Base-by-base conservation (phyloP, 495 filamentous ascomycete species). In the Staphylotrichum longicolle region DNA sequence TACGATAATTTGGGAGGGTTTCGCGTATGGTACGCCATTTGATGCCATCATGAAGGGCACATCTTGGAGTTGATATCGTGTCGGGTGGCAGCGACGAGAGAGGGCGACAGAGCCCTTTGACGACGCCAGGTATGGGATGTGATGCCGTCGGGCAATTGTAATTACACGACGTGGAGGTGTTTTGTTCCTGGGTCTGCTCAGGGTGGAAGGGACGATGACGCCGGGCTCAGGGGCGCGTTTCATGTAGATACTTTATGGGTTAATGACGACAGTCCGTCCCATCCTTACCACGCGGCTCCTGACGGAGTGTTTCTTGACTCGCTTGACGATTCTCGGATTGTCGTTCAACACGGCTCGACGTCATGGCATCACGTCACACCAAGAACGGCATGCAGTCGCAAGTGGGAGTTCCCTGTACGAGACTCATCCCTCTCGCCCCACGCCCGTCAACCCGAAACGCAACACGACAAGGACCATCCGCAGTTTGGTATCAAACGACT, bases 171-270 rank as follows among this genome's bases (percentile, higher is more conserved):
- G 56, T 42, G 42, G 55, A 3, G 5, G 20, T 27, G 0, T 27
- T 27, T 4, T 15, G 8, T 33, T 33, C 3, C 20, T 15, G 46
- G 37, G 4, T 1, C 3, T 15, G 11, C n/a, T 5, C 7, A 20
- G 35, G 27, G 11, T 11, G 6, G 35, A n/a, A 44, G 8, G 47
- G 37, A 59, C 47, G 47, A 30, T 6, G 42, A 50, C 56, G 56
- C 35, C 14, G 15, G 8, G 32, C 14, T 5, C 30, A 32, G 6
- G 33, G 15, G n/a, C 42, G 5, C 56, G 37, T 32, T 37, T 50
- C 56, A 58, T 58, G 56, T 58, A 58, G 20, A 50, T 58, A 50
- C 20, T 27, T 27, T 27, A 27, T 58, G 34, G 35, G 45, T 34
- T 35, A 59, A 59, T 59, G 47, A 51, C 34, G 45, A 58, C 45